Evolutionary conservation across 352 stramenopile species (phyloP), one percentile per base, ranked within the genome.

Genomic region (Phytopythium montanum): DNA sequence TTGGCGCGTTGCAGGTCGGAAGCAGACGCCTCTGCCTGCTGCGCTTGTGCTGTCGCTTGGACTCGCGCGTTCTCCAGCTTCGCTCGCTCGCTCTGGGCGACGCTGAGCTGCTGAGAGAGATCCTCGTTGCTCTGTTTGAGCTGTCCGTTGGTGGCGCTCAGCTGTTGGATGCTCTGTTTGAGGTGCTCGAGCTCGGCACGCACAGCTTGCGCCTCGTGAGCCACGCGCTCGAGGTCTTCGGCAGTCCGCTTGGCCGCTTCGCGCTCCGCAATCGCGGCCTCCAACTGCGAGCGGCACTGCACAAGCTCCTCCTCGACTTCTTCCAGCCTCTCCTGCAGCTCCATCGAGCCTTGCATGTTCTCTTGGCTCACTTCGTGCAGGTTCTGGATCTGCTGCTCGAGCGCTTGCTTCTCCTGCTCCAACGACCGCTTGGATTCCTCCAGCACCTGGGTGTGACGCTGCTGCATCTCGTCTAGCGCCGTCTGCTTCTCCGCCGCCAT

Each of bases 281-380:
- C 56, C 33, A 86, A 57, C 36, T 75, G 34, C 18, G 42, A 48
- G 26, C 59, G 61, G n/a, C 58, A 44, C 39, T 69, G 64, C 28
- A 72, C 66, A 18, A 85, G 55, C 36, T 88, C 78, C 21, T 81
- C 66, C 56, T 78, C 64, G 9, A 69, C 75, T 13, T 79, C 69
- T 56, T 90, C 79, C 12, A 85, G 62, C n/a, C 79, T 87, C 10
- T 74, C 44, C 62, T 90, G 79, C 4, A 85, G 58, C 45, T 92
- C 82, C 39, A 77, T 78, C 0, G 67, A 73, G 10, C 59, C 42
- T 57, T 87, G 70, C 66, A 86, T 73, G 53, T 66, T 85, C 39
- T 90, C 79, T 53, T 88, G 64, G 14, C 66, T 70, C 53, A 81
- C 77, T 36, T 81, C 79, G 41, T 88, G 77, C n/a, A 91, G 61